Evolutionary conservation across 2,329 filamentous ascomycete genomes (phyloP), one percentile per base, ranked within the genome.

Genomic region (Fusarium nisikadoi): DNA sequence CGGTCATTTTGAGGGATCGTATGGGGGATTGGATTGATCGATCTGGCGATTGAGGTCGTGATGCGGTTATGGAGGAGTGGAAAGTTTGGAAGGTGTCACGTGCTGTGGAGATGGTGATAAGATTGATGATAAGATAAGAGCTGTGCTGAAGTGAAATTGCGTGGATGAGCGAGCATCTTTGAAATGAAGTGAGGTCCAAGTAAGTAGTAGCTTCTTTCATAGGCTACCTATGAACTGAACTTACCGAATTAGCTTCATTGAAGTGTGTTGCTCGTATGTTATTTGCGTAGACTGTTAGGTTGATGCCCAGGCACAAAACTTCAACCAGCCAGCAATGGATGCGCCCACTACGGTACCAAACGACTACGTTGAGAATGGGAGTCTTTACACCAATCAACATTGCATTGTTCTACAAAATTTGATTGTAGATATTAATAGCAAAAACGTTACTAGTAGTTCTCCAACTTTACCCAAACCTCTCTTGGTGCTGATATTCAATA

Each of bases 1-100:
- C 79, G 74, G 84, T 79, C 85, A 88, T 88, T 68, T 50, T 77
- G 70, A 53, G 57, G 38, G 19, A 16, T 27, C 31, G 17, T 9
- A n/a, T 9, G 58, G 39, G 29, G 25, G 23, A 29, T 47, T 17
- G 7, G 35, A 33, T 54, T 27, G 62, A 35, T 35, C 41, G n/a
- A 35, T 42, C 35, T 42, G 35, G 39, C 29, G 45, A 36, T 52
- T 39, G 49, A 27, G 31, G 33, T 25, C 41, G 63, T 69, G 63
- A 68, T 71, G 42, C 38, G 62, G 43, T 29, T 36, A 62, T 57
- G 58, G 60, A 66, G 46, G 61, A 66, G 43, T 63, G 57, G 57
- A 75, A 76, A 76, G 70, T 71, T 76, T 75, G 60, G 60, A 54
- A 36, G 25, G n/a, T 43, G 64, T 77, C 75, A 77, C 75, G 75